These are phyloP conservation scores for Parasitella parasitica DNA, from an alignment of 371 early-diverging fungal genomes.

Conservation along the genomic window DNA sequence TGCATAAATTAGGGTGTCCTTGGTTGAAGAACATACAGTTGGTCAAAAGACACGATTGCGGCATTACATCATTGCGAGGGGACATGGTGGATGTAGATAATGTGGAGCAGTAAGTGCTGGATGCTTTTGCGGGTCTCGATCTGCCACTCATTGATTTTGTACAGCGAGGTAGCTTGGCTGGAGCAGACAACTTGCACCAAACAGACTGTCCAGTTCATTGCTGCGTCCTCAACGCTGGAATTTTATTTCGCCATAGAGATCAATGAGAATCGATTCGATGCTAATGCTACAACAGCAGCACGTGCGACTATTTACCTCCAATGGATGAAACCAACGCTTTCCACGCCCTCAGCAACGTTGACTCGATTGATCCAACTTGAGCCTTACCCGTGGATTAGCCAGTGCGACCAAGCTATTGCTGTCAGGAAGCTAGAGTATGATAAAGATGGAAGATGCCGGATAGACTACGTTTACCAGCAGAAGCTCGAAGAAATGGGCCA, in stretches of 20 bases:
- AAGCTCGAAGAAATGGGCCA: background rate
- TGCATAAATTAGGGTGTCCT: constrained; percentile 15
- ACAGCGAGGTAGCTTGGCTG: background rate
- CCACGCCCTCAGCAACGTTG: background rate
- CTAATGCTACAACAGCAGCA: background rate
- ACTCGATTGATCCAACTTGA: background rate
- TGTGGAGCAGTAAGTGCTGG: background rate
- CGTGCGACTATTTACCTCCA: constrained; percentile 30
- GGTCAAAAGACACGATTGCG: background rate
- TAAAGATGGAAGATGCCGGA: background rate
- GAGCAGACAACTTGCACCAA: constrained; percentile 4
- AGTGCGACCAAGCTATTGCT: constrained; percentile 1
- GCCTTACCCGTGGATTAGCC: constrained; percentile 1
- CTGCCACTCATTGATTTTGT: background rate
- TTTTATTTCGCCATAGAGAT: background rate
- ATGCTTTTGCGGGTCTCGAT: background rate
- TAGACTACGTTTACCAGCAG: constrained; percentile 7
- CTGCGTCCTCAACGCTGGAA: background rate
- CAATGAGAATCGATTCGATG: constrained; percentile 1
- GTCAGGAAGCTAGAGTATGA: background rate
- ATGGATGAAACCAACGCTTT: background rate
- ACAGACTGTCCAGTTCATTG: constrained; percentile 6
- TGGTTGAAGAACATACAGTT: constrained; percentile 3
- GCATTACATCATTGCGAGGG: constrained; percentile 6
- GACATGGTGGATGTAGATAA: background rate